phyloP scores from a whole-genome alignment of 768 basidiomycete genomes.

The Amanita rubescens region DNA sequence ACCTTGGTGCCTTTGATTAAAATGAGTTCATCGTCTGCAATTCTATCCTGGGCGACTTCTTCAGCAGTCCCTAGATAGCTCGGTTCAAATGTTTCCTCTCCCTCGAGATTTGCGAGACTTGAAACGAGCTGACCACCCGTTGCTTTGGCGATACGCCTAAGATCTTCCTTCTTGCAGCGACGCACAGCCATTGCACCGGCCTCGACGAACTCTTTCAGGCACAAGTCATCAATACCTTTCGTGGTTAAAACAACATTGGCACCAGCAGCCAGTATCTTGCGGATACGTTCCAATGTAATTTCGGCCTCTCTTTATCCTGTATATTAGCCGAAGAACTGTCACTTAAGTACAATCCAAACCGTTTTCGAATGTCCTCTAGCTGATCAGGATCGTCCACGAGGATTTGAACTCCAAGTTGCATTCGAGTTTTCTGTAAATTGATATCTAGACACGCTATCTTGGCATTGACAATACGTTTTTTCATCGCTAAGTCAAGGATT shows the following conservation, averaged over 20 bases:
- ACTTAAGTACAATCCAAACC: constrained; percentile 38
- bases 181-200: constrained; percentile 98
- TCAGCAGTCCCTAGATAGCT: constrained; percentile 88
- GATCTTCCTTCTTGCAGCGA: constrained; percentile 95
- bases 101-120: constrained; percentile 91
- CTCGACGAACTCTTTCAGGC: constrained; percentile 97
- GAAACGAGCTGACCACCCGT: constrained; percentile 92
- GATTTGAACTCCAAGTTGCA: constrained; percentile 98
- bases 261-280: constrained; percentile 92
- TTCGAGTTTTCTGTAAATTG: constrained; percentile 91
- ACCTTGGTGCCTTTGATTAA: constrained; percentile 97
- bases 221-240: constrained; percentile 97
- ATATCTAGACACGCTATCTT: constrained; percentile 99
- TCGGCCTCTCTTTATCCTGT: constrained; percentile 74
- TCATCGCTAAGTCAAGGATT: constrained; percentile 68
- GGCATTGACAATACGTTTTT: constrained; percentile 84
- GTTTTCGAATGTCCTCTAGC: constrained; percentile 90
- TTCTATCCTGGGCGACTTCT: constrained; percentile 94
- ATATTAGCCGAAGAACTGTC: neutral
- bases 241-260: constrained; percentile 97
- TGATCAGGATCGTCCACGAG: constrained; percentile 95
- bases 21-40: constrained; percentile 98
- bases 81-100: constrained; percentile 95
- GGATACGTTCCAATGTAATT: constrained; percentile 90
- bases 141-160: constrained; percentile 93